These are phyloP conservation scores for Sarcomyxa edulis DNA, from an alignment of 768 basidiomycete genomes.

Conservation along the genomic window DNA sequence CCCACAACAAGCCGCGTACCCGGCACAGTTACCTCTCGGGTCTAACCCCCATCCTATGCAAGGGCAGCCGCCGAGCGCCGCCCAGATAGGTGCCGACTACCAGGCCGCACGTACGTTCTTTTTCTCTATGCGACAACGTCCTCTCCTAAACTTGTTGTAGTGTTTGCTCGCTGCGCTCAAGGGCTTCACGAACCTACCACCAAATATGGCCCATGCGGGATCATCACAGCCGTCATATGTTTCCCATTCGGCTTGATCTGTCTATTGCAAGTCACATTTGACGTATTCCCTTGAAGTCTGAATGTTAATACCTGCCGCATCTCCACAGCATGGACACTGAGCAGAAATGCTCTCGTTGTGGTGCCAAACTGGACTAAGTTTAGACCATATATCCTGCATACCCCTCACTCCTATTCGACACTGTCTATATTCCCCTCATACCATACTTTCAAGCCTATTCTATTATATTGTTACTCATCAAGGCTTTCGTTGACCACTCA, in stretches of 20 bases:
- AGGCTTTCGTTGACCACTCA: too few relatives aligned
- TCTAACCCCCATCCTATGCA: too few relatives aligned
- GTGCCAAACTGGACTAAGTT: slow-evolving; percentile 17
- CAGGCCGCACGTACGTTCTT: slow-evolving; percentile 15
- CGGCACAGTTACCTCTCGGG: too few relatives aligned
- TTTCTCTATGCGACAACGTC: slow-evolving; percentile 4
- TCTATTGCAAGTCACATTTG: slow-evolving; percentile 18
- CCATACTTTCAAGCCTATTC: too few relatives aligned
- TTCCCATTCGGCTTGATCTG: slow-evolving; percentile 24
- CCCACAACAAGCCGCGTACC: too few relatives aligned
- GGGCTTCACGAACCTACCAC: slow-evolving; percentile 18
- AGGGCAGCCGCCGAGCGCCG: slow-evolving; percentile 3
- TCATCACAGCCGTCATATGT: slow-evolving; percentile 21
- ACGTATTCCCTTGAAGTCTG: slow-evolving; percentile 18
- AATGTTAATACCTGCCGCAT: not conserved
- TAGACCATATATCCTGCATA: too few relatives aligned
- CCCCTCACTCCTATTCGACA: too few relatives aligned
- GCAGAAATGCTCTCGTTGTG: slow-evolving; percentile 24
- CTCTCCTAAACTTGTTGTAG: slow-evolving; percentile 17
- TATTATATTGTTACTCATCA: too few relatives aligned
- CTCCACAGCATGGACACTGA: slow-evolving; percentile 22
- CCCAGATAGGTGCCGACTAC: slow-evolving; percentile 20
- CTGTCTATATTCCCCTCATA: too few relatives aligned
- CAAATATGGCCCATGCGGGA: slow-evolving; percentile 22
- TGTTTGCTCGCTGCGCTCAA: slow-evolving; percentile 19